phyloP scores from a whole-genome alignment of 192 early-diverging fungal genomes.

The Geranomyces variabilis region DNA sequence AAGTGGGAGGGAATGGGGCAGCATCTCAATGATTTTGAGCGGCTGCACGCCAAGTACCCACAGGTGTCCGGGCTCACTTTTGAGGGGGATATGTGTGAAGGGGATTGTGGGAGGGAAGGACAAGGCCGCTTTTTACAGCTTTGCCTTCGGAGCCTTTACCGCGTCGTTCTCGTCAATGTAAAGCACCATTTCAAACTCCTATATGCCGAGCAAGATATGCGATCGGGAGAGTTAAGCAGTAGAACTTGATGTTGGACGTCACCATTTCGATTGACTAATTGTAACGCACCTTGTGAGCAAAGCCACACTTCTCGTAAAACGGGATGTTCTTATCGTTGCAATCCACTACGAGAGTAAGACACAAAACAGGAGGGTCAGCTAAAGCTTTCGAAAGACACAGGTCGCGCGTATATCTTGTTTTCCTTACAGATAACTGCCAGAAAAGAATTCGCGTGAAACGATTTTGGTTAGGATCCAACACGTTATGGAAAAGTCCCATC shows the following conservation, averaged over 20 bases:
- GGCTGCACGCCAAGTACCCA: too few species aligned
- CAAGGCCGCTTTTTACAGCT: constrained; percentile 34
- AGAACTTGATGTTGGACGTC: too few species aligned
- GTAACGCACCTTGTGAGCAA: constrained; percentile 71
- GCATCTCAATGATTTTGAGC: too few species aligned
- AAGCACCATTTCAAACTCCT: constrained; percentile 56
- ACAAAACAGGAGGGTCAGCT: neutral
- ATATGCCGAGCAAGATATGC: neutral
- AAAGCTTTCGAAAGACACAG: neutral
- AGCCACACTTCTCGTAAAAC: constrained; percentile 92
- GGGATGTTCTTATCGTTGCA: constrained; percentile 75
- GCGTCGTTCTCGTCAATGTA: constrained; percentile 58
- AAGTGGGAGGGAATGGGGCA: too few species aligned
- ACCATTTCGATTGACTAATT: too few species aligned
- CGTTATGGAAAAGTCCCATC: too few species aligned
- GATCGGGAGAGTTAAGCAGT: neutral
- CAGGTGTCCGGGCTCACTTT: too few species aligned
- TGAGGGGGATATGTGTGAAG: too few species aligned
- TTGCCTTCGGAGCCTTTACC: constrained; percentile 42
- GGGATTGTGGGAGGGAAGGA: too few species aligned
- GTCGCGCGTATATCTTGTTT: neutral
- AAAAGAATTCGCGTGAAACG: constrained; percentile 60
- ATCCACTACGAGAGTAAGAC: constrained; percentile 43
- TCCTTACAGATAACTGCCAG: constrained; percentile 53
- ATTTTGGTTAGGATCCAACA: too few species aligned